Conservation (phyloP, 1,284 basidiomycete genomes). For the Amylostereum areolatum region DNA sequence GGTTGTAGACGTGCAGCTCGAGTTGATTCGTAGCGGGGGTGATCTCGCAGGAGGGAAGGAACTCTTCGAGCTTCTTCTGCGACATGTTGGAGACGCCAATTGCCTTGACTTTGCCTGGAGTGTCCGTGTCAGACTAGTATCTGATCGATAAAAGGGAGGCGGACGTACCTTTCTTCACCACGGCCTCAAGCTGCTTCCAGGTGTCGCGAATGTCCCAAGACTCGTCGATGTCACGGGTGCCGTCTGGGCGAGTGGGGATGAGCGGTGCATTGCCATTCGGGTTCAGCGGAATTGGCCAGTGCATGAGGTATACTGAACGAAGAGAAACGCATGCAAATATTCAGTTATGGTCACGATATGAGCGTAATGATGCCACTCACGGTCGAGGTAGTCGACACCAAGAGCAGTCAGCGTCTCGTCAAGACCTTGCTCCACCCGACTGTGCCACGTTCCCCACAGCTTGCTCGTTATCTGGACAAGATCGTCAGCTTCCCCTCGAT, state of each 20-base stretch:
- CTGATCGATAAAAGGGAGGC: not conserved
- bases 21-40: conserved; percentile 57
- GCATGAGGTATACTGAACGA: conserved; percentile 62
- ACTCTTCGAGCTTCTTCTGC: conserved; percentile 34
- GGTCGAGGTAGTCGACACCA: conserved; percentile 74
- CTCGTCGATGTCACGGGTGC: conserved; percentile 61
- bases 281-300: conserved; percentile 80
- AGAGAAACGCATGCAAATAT: conserved; percentile 5
- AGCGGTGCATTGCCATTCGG: conserved; percentile 65
- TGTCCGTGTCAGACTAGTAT: not conserved
- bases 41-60: conserved; percentile 40
- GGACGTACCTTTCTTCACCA: conserved; percentile 54
- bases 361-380: too few relatives aligned
- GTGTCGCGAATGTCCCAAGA: conserved; percentile 68
- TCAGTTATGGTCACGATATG: too few relatives aligned
- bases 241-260: conserved; percentile 62
- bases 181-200: conserved; percentile 79
- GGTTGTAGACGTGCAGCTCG: conserved; percentile 75
- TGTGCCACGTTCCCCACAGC: conserved; percentile 69
- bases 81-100: conserved; percentile 61
- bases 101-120: conserved; percentile 39
- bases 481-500: not conserved
- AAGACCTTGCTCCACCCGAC: conserved; percentile 68
- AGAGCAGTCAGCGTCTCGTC: conserved; percentile 69
- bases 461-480: conserved; percentile 56